Conservation (phyloP, 495 filamentous ascomycete genomes). For the Glutinoglossum americanum region DNA sequence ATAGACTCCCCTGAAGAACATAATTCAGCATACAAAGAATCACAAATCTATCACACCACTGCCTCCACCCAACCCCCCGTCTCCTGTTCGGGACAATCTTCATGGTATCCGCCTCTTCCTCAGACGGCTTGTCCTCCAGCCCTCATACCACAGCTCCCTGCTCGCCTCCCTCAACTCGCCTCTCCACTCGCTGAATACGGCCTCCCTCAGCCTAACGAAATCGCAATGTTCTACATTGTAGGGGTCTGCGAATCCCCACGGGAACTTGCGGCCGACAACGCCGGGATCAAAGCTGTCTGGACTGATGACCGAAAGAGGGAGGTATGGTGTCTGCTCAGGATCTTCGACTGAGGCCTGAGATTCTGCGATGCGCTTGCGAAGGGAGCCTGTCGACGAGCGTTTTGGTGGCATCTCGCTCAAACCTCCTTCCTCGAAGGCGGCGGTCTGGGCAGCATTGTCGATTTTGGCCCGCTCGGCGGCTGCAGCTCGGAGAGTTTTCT, state of each 20-base stretch:
- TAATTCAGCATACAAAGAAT: not conserved
- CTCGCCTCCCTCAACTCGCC: constrained; percentile 79
- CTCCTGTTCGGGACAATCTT: not conserved
- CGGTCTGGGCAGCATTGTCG: not conserved
- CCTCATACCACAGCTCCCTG: constrained; percentile 86
- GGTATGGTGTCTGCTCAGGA: constrained; percentile 16
- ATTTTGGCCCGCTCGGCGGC: not conserved
- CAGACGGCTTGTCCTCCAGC: constrained; percentile 67
- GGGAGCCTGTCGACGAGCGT: not conserved
- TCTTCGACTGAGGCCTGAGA: not conserved
- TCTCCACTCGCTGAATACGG: constrained; percentile 85
- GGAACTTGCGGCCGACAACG: constrained; percentile 60
- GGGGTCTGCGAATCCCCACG: constrained; percentile 92
- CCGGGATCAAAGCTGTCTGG: constrained; percentile 74
- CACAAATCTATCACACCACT: not conserved
- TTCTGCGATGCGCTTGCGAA: not conserved
- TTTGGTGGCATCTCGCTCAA: not conserved
- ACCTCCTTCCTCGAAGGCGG: not conserved
- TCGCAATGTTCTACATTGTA: constrained; percentile 84
- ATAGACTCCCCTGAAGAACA: no score
- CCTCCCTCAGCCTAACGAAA: constrained; percentile 74
- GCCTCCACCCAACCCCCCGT: not conserved
- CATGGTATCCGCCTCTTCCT: constrained; percentile 10
- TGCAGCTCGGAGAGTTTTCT: not conserved
- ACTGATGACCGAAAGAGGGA: constrained; percentile 84